Conservation (phyloP, 257 asterid genomes). For the Ophiorrhiza pumila region DNA sequence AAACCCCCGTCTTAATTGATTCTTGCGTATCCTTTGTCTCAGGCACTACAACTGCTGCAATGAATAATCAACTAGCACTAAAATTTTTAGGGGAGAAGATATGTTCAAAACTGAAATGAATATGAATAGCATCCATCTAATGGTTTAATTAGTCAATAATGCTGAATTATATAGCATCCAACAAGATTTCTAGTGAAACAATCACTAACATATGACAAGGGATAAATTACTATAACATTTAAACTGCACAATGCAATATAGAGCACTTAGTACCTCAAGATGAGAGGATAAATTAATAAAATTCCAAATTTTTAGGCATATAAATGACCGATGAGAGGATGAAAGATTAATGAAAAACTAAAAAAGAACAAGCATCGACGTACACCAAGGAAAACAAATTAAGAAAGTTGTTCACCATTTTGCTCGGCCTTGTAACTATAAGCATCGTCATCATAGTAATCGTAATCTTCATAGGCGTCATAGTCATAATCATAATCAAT, state of each 20-base stretch:
- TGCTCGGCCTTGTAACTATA: constrained; percentile 37
- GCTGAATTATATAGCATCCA: background rate
- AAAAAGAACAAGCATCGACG: background rate
- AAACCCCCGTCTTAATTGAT: constrained; percentile 41
- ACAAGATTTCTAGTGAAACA: background rate
- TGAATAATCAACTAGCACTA: constrained; percentile 25
- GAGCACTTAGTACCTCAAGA: background rate
- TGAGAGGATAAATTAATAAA: background rate
- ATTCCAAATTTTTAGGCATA: background rate
- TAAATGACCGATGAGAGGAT: background rate
- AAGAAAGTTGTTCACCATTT: constrained; percentile 36
- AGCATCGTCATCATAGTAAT: constrained; percentile 46
- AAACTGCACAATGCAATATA: background rate
- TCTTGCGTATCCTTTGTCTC: constrained; percentile 40
- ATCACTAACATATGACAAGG: background rate
- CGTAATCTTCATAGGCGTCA: constrained; percentile 49
- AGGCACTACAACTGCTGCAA: constrained; percentile 34
- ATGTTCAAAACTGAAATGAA: background rate
- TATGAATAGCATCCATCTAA: background rate
- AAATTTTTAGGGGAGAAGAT: background rate
- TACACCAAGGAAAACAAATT: background rate
- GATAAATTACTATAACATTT: background rate
- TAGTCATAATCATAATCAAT: constrained; percentile 46
- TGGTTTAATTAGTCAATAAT: background rate
- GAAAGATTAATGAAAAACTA: background rate